Conservation (phyloP, 371 early-diverging fungal species). For the Mortierella polycephala region DNA sequence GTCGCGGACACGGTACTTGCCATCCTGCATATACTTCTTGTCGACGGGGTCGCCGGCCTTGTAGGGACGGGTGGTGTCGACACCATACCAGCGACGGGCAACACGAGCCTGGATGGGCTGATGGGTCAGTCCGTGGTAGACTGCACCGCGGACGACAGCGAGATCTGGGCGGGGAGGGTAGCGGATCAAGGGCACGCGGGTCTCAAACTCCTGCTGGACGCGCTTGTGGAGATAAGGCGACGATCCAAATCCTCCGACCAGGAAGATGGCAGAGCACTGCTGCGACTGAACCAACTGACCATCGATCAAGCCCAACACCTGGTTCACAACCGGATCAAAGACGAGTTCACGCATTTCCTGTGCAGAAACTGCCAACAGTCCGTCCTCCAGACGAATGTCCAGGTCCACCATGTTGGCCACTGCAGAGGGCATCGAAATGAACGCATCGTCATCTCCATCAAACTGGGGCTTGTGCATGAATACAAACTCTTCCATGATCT, state of each 20-base stretch:
- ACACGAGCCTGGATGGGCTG: slow-evolving; percentile 69
- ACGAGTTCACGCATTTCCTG: slow-evolving; percentile 63
- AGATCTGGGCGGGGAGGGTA: slow-evolving; percentile 54
- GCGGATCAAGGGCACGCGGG: slow-evolving; percentile 38
- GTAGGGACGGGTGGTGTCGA: slow-evolving; percentile 70
- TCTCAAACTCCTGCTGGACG: slow-evolving; percentile 54
- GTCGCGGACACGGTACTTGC: slow-evolving; percentile 63
- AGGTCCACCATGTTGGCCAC: slow-evolving; percentile 64
- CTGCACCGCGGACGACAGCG: slow-evolving; percentile 57
- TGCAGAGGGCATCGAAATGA: slow-evolving; percentile 64
- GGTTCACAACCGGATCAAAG: slow-evolving; percentile 72
- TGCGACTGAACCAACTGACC: slow-evolving; percentile 64
- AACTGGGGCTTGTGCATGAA: slow-evolving; percentile 63
- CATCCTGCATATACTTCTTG: slow-evolving; percentile 53
- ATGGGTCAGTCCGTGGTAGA: slow-evolving; percentile 67
- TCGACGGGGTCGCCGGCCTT: slow-evolving; percentile 66
- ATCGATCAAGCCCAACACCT: slow-evolving; percentile 66
- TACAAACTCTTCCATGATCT: slow-evolving; percentile 51
- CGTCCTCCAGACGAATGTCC: slow-evolving; percentile 67
- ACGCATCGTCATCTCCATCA: slow-evolving; percentile 69
- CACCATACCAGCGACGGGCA: slow-evolving; percentile 69
- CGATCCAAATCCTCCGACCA: slow-evolving; percentile 66
- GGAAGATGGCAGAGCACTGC: slow-evolving; percentile 58
- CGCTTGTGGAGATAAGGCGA: slow-evolving; percentile 58
- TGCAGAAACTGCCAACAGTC: slow-evolving; percentile 63